These are phyloP conservation scores for Decorospora gaudefroyi DNA, from an alignment of 2,329 filamentous ascomycete species.

Conservation along the genomic window DNA sequence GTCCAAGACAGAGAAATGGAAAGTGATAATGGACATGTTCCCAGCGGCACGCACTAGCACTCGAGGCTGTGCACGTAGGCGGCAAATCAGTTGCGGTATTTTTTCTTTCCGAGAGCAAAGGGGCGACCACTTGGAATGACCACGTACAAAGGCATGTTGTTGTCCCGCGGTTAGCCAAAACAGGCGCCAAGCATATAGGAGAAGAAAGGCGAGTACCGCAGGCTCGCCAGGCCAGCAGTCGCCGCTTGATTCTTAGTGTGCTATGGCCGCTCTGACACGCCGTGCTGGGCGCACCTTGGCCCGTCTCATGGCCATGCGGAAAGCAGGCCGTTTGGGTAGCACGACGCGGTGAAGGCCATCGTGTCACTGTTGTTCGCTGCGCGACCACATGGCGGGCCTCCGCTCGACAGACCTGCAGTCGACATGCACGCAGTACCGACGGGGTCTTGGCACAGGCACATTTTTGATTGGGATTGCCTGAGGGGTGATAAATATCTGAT, in stretches of 20 bases:
- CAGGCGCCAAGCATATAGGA: conserved; percentile 14
- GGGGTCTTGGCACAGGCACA: conserved; percentile 5
- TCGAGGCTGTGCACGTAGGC: conserved; percentile 22
- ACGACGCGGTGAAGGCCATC: conserved; percentile 3
- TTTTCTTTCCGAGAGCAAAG: background rate
- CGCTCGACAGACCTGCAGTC: background rate
- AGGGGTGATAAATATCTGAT: too few relatives aligned
- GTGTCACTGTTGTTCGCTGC: conserved; percentile 1
- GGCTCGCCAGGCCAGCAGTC: conserved; percentile 1
- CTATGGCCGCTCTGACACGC: conserved; percentile 25
- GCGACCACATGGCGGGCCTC: conserved; percentile 12
- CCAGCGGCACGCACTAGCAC: conserved; percentile 4
- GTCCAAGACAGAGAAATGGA: conserved; percentile 3
- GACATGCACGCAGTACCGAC: background rate
- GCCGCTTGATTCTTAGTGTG: conserved; percentile 1
- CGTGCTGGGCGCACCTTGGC: conserved; percentile 21
- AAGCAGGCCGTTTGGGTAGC: conserved; percentile 11
- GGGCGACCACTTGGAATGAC: conserved; percentile 10
- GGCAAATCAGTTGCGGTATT: conserved; percentile 4
- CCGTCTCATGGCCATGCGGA: conserved; percentile 20
- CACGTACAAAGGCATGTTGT: conserved; percentile 10
- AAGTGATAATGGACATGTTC: background rate
- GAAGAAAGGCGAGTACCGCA: conserved; percentile 3
- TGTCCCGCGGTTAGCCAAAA: conserved; percentile 8
- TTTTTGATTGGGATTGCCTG: background rate